These are phyloP conservation scores for Dactylonectria estremocensis DNA, from an alignment of 2,329 filamentous ascomycete genomes.

Conservation along the genomic window DNA sequence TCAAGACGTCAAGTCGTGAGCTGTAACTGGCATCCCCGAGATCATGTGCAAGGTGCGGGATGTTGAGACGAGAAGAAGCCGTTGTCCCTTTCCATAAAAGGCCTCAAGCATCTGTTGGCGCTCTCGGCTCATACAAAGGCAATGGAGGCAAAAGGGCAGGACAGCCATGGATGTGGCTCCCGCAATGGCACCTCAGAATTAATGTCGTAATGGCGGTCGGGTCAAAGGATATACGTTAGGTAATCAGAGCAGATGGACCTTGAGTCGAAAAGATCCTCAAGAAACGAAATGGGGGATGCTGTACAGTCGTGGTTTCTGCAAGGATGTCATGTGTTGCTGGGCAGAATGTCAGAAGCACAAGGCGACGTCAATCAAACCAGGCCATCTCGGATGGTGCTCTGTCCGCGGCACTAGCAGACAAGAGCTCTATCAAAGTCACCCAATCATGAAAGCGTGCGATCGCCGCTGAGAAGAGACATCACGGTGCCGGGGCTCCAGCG, in stretches of 20 bases:
- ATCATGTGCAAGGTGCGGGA: conserved; percentile 34
- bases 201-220: conserved; percentile 44
- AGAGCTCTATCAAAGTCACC: conserved; percentile 54
- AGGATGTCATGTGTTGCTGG: conserved; percentile 46
- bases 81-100: conserved; percentile 30
- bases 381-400: conserved; percentile 51
- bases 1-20: conserved; percentile 49
- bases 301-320: conserved; percentile 53
- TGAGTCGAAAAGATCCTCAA: conserved; percentile 46
- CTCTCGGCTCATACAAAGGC: conserved; percentile 40
- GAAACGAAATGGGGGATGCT: conserved; percentile 44
- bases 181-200: conserved; percentile 43
- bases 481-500: conserved; percentile 56
- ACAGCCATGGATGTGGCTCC: conserved; percentile 42
- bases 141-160: conserved; percentile 34
- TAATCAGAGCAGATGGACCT: conserved; percentile 47
- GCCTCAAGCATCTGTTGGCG: conserved; percentile 39
- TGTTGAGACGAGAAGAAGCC: conserved; percentile 26
- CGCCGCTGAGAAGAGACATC: conserved; percentile 46
- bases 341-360: conserved; percentile 46
- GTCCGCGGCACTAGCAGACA: conserved; percentile 41
- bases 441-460: conserved; percentile 48
- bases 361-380: conserved; percentile 53
- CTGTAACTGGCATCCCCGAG: conserved; percentile 34
- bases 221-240: conserved; percentile 49